These are phyloP conservation scores for Magnolia officinalis DNA, from an alignment of 164 flowering plant genomes.

Conservation along the genomic window DNA sequence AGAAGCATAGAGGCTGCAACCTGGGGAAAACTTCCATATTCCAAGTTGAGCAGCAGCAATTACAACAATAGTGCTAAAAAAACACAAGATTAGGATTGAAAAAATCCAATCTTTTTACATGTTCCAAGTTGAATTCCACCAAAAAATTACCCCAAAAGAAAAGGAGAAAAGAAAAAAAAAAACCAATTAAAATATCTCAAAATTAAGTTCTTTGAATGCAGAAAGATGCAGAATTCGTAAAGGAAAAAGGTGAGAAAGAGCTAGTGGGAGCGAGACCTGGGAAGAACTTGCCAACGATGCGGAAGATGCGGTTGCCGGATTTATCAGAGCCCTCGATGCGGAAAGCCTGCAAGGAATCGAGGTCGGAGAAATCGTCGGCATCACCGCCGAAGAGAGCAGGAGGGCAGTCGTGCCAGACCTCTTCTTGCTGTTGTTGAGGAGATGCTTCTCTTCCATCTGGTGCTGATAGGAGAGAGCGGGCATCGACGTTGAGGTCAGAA, in stretches of 20 bases:
- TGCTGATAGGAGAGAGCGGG: slow-evolving; percentile 59
- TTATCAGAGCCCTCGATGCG: slow-evolving; percentile 64
- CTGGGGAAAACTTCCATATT: no score
- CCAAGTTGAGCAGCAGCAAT: no score
- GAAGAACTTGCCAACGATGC: slow-evolving; percentile 81
- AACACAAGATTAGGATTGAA: neutral
- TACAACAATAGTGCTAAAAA: neutral
- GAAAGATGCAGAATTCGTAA: neutral
- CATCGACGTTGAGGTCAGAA: slow-evolving; percentile 77
- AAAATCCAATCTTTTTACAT: neutral
- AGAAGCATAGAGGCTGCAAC: no score
- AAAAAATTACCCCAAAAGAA: neutral
- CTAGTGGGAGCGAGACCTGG: slow-evolving; percentile 46
- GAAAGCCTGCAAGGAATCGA: slow-evolving; percentile 59
- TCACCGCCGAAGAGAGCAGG: slow-evolving; percentile 35
- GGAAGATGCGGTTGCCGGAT: slow-evolving; percentile 65
- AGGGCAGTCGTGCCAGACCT: slow-evolving; percentile 79
- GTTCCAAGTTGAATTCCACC: neutral
- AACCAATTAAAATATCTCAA: neutral
- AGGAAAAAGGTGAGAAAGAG: neutral
- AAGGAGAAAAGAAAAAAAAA: neutral
- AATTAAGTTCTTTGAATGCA: neutral
- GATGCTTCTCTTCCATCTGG: slow-evolving; percentile 8
- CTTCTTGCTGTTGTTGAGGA: slow-evolving; percentile 20
- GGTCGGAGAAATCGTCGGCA: slow-evolving; percentile 74